Percentiles rank a stretch among this genome's conserved stretches.
Evolutionary conservation across 768 basidiomycete genomes (phyloP).

Genomic region (Tylopilus sp.): DNA sequence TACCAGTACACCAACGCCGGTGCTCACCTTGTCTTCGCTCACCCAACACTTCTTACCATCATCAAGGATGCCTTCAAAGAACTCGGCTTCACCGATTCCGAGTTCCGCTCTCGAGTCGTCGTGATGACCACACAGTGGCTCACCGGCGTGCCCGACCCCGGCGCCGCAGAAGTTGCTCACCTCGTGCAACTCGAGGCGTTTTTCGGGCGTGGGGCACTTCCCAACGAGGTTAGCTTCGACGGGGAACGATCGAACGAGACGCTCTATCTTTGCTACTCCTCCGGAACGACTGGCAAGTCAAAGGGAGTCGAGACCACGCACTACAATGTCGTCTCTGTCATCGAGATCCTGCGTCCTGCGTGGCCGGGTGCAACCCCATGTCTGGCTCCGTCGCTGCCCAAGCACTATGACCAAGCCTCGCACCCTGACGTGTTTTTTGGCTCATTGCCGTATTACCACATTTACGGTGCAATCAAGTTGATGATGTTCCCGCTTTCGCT

Average conservation of each 20-base stretch:
- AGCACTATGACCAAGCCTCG: background rate
- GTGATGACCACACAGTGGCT: conserved; percentile 51
- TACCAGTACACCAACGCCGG: conserved; percentile 70
- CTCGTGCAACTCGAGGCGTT: conserved; percentile 46
- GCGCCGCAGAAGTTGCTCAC: conserved; percentile 31
- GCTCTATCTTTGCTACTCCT: conserved; percentile 57
- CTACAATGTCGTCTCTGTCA: conserved; percentile 60
- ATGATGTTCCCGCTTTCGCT: conserved; percentile 51
- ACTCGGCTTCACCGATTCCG: conserved; percentile 42
- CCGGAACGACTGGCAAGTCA: conserved; percentile 75
- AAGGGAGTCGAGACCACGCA: conserved; percentile 74
- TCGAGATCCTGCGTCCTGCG: conserved; percentile 45
- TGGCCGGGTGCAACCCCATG: conserved; percentile 41
- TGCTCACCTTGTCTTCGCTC: conserved; percentile 60
- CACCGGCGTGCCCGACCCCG: conserved; percentile 29
- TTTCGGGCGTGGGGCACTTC: conserved; percentile 46
- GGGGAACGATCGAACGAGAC: conserved; percentile 56
- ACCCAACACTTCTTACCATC: conserved; percentile 56
- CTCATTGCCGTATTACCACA: conserved; percentile 59
- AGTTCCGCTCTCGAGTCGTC: conserved; percentile 53
- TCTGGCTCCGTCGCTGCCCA: conserved; percentile 12
- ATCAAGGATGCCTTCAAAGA: conserved; percentile 55
- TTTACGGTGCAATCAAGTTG: conserved; percentile 59
- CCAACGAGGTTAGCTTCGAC: conserved; percentile 53
- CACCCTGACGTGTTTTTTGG: conserved; percentile 52